A percentile compares a stretch with the other conserved stretches of the same genome.
Evolutionary conservation across 768 basidiomycete species (phyloP).

Genomic region (Mrakia hoshinonis): DNA sequence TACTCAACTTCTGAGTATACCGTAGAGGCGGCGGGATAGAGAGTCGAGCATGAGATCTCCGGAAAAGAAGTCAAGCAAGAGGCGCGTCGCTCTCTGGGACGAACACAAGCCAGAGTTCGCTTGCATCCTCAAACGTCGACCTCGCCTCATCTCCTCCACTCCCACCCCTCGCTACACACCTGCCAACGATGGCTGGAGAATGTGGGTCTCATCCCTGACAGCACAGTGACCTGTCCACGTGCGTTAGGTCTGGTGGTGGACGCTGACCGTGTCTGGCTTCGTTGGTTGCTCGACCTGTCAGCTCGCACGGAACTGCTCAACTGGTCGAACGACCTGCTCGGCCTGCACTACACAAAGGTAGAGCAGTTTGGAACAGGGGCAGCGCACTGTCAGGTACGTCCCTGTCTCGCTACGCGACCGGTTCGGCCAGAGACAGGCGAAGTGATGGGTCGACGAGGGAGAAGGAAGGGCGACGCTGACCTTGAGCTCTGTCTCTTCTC

Average conservation of each 20-base stretch:
- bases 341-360: constrained; percentile 76
- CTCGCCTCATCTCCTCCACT: background rate
- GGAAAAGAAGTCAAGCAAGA: too few relatives aligned
- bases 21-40: too few relatives aligned
- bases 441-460: background rate
- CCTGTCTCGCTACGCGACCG: too few relatives aligned
- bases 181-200: constrained; percentile 24
- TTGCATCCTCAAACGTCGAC: background rate
- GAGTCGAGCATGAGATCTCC: too few relatives aligned
- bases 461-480: background rate
- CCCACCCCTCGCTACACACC: background rate
- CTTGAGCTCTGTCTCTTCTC: background rate
- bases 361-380: constrained; percentile 66
- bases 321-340: constrained; percentile 91
- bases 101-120: background rate
- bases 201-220: constrained; percentile 6
- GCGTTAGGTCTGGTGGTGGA: background rate
- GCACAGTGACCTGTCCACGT: too few relatives aligned
- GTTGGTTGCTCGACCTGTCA: background rate
- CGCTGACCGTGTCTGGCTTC: too few relatives aligned
- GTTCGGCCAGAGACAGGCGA: background rate
- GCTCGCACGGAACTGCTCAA: constrained; percentile 60
- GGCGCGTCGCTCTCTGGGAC: too few relatives aligned
- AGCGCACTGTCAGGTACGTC: constrained; percentile 70
- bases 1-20: too few relatives aligned